These are phyloP conservation scores for Schwanniomyces yamadae DNA, from an alignment of 805 yeast species.

Conservation along the genomic window DNA sequence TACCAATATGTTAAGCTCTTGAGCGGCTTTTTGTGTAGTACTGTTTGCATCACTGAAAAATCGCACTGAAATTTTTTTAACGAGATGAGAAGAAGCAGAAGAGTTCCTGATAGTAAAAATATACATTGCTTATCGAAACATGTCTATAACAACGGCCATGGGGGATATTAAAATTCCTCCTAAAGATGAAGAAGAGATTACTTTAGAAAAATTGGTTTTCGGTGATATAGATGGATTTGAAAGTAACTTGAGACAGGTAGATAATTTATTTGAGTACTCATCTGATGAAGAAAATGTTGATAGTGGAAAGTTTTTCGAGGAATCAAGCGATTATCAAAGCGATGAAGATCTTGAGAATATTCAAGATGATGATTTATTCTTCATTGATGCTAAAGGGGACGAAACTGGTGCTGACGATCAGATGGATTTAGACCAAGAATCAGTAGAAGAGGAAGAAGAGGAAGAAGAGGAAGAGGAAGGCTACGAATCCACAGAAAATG, in stretches of 20 bases:
- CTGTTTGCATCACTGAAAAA: too few relatives aligned
- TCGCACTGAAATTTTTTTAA: conserved; percentile 7
- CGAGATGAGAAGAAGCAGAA: conserved; percentile 3
- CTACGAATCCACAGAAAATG: conserved; percentile 31
- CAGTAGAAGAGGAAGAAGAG: conserved; percentile 24
- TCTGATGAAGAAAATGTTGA: conserved; percentile 38
- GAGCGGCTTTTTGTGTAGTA: too few relatives aligned
- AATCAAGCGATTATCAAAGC: conserved; percentile 34
- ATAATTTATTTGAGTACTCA: conserved; percentile 51
- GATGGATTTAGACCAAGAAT: conserved; percentile 27
- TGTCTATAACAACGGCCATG: conserved; percentile 12
- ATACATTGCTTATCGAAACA: conserved; percentile 1
- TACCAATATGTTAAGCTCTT: too few relatives aligned
- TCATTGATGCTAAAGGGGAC: conserved; percentile 45
- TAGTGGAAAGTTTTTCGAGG: conserved; percentile 24
- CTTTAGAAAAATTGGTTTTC: conserved; percentile 79
- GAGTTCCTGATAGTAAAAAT: neutral
- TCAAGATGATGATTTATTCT: conserved; percentile 42
- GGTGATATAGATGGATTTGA: conserved; percentile 83
- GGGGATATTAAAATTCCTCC: conserved; percentile 48
- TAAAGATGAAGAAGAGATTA: conserved; percentile 81
- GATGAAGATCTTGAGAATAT: conserved; percentile 28
- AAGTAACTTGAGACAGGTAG: conserved; percentile 57
- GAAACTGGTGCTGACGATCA: conserved; percentile 18
- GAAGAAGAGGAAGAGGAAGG: conserved; percentile 31